A percentile compares a stretch with the other conserved stretches of the same genome.
phyloP scores from a whole-genome alignment of 169 alveolate species.

The Haemoproteus tartakovskyi region DNA sequence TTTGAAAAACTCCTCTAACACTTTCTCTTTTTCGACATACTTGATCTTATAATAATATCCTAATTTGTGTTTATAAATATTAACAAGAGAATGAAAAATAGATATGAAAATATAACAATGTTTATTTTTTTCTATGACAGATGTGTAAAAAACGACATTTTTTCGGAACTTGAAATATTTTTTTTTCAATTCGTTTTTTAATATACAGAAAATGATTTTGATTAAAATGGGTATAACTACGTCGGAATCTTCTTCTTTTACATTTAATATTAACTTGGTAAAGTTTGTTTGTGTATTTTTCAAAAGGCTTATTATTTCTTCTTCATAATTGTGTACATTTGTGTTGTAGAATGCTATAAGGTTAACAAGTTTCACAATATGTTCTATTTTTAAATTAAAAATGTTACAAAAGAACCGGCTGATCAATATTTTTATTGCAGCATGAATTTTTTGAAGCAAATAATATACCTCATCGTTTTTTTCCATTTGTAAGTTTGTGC shows the following conservation, averaged over 20 bases:
- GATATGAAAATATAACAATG: slow-evolving; percentile 40
- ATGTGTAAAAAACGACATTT: slow-evolving; percentile 50
- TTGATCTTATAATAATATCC: slow-evolving; percentile 26
- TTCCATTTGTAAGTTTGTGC: too few relatives aligned
- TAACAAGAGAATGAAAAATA: slow-evolving; percentile 16
- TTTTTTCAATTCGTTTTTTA: slow-evolving; percentile 32
- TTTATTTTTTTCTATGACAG: slow-evolving; percentile 22
- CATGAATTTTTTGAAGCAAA: too few relatives aligned
- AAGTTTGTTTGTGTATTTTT: slow-evolving; percentile 8
- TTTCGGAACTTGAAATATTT: slow-evolving; percentile 13
- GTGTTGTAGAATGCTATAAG: slow-evolving; percentile 22
- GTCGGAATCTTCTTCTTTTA: slow-evolving; percentile 47
- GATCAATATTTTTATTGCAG: slow-evolving; percentile 9
- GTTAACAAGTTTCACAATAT: slow-evolving; percentile 27
- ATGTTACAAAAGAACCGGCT: slow-evolving; percentile 13
- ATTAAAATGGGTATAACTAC: slow-evolving; percentile 28
- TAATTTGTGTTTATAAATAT: slow-evolving; percentile 28
- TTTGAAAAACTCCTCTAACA: slow-evolving; percentile 6
- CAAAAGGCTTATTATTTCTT: slow-evolving; percentile 42
- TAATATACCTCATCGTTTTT: too few relatives aligned
- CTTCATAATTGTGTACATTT: slow-evolving; percentile 38
- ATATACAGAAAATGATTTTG: slow-evolving; percentile 57
- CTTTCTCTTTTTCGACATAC: slow-evolving; percentile 39
- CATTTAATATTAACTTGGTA: slow-evolving; percentile 41
- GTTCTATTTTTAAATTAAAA: slow-evolving; percentile 8